Base-by-base conservation (phyloP, 2,329 filamentous ascomycete genomes). In the Pseudogymnoascus pannorum region DNA sequence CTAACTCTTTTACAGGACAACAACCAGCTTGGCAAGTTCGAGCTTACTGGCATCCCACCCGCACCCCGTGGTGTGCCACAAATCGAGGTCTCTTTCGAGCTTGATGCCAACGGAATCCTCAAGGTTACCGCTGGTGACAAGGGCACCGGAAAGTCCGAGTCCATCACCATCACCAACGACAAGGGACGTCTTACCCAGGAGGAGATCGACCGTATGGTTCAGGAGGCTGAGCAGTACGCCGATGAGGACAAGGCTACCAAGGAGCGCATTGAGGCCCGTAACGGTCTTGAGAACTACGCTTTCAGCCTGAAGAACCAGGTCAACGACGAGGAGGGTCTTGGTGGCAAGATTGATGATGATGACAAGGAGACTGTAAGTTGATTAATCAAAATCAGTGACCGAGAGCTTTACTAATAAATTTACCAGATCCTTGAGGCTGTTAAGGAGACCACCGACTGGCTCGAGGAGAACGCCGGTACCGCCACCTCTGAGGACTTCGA, bases 251-350 rank as follows among this genome's bases (percentile, higher is more conserved):
- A 97, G 87, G 92, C 92, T 66, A 95, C 91, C 73, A 91, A 92
- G 75, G 91, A 94, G 81, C 92, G 92, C 80, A 96, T 99, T 70
- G 92, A 97, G 82, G 88, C 92, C 70, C 89, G 93, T 75, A 97
- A 99, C 79, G 86, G 87, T 70, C 89, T 99, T 65, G 94, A 99
- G 87, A 97, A 97, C 87, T 99, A 97, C 80, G 92, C 92, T 70
- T 97, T 96, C 86, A 93, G 85, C 81, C 82, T 99, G 71, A 97
- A 97, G 90, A 97, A 96, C 89, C 94, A 97, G 83, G 88, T 92
- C 81, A 93, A 92, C 76, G 94, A 99, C 67, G 89, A 96, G 70
- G 92, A 97, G 66, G 94, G 93, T 76, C 90, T 97, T 64, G 93
- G 93, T 78, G 91, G 92, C 80, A 97, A 97, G 90, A 94, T 99